phyloP scores from a whole-genome alignment of 495 filamentous ascomycete genomes.

The Tuber borchii region DNA sequence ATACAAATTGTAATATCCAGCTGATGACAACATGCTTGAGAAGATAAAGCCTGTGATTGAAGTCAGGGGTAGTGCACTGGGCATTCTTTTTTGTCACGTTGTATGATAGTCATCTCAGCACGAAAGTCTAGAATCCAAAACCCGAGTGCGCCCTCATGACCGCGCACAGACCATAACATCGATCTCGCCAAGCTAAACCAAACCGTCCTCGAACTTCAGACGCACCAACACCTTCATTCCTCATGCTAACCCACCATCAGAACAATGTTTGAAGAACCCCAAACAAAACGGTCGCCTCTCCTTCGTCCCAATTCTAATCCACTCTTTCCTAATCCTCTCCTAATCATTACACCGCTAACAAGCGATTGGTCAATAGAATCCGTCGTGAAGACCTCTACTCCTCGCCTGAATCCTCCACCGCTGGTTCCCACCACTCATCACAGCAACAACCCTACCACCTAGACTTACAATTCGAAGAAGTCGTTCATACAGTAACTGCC shows the following conservation, averaged over 20 bases:
- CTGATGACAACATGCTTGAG: too few relatives aligned
- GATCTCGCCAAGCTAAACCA: not conserved
- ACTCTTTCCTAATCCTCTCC: not conserved
- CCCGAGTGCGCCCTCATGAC: not conserved
- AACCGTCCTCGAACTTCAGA: too few relatives aligned
- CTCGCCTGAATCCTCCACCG: conserved; percentile 2
- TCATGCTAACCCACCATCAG: not conserved
- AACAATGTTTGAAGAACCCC: conserved; percentile 27
- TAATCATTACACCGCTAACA: not conserved
- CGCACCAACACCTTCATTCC: not conserved
- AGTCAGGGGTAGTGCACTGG: too few relatives aligned
- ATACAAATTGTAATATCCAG: too few relatives aligned
- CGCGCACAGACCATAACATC: not conserved
- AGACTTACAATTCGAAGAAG: conserved; percentile 24
- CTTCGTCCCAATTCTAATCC: not conserved
- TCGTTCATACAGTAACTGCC: not conserved
- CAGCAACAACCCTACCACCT: conserved; percentile 10
- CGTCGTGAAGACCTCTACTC: conserved; percentile 26
- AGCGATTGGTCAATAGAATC: conserved; percentile 9
- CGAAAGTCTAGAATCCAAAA: not conserved
- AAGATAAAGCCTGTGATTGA: too few relatives aligned
- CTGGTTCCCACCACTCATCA: not conserved
- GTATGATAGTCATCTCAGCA: too few relatives aligned
- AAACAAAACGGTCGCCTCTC: conserved; percentile 30
- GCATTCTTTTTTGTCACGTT: too few relatives aligned